Conservation (phyloP, 2,329 filamentous ascomycete genomes). For the Ustulina deusta region DNA sequence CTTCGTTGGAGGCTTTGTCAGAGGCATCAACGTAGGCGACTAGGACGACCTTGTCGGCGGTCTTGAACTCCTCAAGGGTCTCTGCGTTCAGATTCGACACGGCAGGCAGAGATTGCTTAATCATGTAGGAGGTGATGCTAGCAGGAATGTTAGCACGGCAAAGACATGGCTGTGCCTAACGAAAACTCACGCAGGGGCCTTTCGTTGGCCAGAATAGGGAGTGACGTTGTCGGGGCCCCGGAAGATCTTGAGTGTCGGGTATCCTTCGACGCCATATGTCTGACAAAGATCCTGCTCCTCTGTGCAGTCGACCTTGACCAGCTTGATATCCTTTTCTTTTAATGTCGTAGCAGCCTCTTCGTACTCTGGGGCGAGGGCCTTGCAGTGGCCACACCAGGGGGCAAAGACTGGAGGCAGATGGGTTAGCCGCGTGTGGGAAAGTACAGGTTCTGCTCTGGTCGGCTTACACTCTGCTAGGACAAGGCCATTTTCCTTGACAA, state of each 20-base stretch:
- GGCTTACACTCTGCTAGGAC: slow-evolving; percentile 92
- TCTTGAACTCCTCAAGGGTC: slow-evolving; percentile 95
- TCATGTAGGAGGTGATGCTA: slow-evolving; percentile 87
- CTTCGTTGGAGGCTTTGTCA: slow-evolving; percentile 88
- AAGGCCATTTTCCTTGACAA: slow-evolving; percentile 85
- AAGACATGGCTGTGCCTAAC: not conserved
- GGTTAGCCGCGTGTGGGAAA: slow-evolving; percentile 51
- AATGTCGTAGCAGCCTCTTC: slow-evolving; percentile 85
- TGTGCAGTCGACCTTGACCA: slow-evolving; percentile 94
- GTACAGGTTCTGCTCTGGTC: slow-evolving; percentile 34
- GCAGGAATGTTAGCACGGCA: slow-evolving; percentile 37
- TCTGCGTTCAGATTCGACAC: slow-evolving; percentile 86
- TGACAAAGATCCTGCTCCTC: slow-evolving; percentile 93
- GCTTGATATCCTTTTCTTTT: slow-evolving; percentile 87
- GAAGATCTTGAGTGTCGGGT: slow-evolving; percentile 99
- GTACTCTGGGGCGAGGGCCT: slow-evolving; percentile 94
- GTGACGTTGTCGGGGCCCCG: slow-evolving; percentile 83
- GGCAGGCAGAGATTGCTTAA: slow-evolving; percentile 94
- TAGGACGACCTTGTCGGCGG: slow-evolving; percentile 93
- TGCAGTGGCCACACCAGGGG: slow-evolving; percentile 98
- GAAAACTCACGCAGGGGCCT: slow-evolving; percentile 76
- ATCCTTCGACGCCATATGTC: slow-evolving; percentile 91
- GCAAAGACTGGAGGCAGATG: slow-evolving; percentile 76
- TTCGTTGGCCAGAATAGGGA: slow-evolving; percentile 89
- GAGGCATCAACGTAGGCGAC: slow-evolving; percentile 86